phyloP scores from a whole-genome alignment of 1,284 basidiomycete species.

The Pseudozyma flocculosa region DNA sequence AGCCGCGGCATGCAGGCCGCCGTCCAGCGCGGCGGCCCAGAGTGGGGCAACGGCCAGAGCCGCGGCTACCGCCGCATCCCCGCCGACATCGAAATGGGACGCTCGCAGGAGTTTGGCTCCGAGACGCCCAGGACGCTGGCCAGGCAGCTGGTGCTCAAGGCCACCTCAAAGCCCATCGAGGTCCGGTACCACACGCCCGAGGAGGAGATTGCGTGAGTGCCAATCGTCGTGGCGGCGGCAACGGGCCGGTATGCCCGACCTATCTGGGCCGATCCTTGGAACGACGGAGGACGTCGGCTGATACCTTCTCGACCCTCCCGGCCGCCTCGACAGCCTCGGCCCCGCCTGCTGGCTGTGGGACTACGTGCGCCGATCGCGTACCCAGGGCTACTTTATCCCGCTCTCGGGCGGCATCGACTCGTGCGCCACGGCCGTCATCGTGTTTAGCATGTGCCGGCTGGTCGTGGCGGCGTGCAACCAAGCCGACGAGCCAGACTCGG shows the following conservation, averaged over 20 bases:
- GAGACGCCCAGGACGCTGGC: conserved; percentile 25
- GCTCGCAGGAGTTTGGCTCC: conserved; percentile 56
- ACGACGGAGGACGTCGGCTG: too few relatives aligned
- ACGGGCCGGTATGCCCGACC: too few relatives aligned
- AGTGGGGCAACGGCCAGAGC: not conserved
- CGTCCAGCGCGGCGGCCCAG: conserved; percentile 5
- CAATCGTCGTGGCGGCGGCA: too few relatives aligned
- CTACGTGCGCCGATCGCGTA: conserved; percentile 87
- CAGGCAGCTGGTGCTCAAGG: not conserved
- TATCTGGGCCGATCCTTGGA: too few relatives aligned
- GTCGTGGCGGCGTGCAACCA: conserved; percentile 72
- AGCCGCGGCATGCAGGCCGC: conserved; percentile 90
- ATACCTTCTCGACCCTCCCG: not conserved
- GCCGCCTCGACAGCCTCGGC: conserved; percentile 67
- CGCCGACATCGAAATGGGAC: conserved; percentile 60
- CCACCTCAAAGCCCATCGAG: conserved; percentile 58
- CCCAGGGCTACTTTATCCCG: conserved; percentile 93
- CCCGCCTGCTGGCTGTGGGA: conserved; percentile 99
- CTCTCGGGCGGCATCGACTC: conserved; percentile 97
- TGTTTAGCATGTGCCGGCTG: conserved; percentile 91
- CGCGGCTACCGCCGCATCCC: conserved; percentile 66
- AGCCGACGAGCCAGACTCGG: not conserved
- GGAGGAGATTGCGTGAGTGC: conserved; percentile 89
- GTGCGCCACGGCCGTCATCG: conserved; percentile 92
- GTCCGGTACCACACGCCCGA: conserved; percentile 83